Evolutionary conservation across 179 eudicot species (phyloP), one percentile per base, ranked within the genome.

Genomic region (Sideroxylon spinosum): DNA sequence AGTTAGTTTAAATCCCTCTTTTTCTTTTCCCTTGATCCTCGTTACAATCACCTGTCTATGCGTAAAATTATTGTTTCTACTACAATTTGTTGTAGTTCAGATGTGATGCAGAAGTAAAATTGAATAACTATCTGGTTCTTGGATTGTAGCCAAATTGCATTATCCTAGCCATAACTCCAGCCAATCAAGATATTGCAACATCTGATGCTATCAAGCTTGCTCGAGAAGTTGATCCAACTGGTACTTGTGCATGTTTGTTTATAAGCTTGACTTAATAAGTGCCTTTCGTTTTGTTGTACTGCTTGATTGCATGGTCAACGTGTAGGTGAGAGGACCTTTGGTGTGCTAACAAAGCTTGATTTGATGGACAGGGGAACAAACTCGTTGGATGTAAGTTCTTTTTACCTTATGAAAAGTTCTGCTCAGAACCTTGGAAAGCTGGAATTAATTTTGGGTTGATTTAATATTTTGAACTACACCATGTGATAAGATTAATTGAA

Each of bases 201-300:
- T 89, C 94, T 71, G 94, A 90, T 80, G 94, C 94, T 59, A 92
- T 92, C 76, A 89, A 89, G 83, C 88, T 92, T 71, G 90, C 93
- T 59, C 82, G 93, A 78, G 93, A 92, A 84, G 94, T 92, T 77
- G 97, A 92, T 80, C 94, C 94, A 1, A 23, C 87, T 76, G 97
- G 97, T 91, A 79, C 50, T 28, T 61, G 11, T 46, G 59, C 67
- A 53, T 53, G 20, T 68, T 73, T 37, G 13, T 37, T 10, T 26
- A 7, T 48, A 77, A 10, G n/a, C 68, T 19, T 67, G 19, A 17
- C 3, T 52, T 10, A 28, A 68, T 17, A 9, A 23, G 46, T 37
- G 9, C n/a, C 46, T 19, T 44, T 63, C 61, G 0, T 22, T 48
- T 68, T 23, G 52, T 55, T 60, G 59, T 66, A 9, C 20, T 2